Evolutionary conservation across 106 monocot species (phyloP).

Genomic region (Chionographis japonica): DNA sequence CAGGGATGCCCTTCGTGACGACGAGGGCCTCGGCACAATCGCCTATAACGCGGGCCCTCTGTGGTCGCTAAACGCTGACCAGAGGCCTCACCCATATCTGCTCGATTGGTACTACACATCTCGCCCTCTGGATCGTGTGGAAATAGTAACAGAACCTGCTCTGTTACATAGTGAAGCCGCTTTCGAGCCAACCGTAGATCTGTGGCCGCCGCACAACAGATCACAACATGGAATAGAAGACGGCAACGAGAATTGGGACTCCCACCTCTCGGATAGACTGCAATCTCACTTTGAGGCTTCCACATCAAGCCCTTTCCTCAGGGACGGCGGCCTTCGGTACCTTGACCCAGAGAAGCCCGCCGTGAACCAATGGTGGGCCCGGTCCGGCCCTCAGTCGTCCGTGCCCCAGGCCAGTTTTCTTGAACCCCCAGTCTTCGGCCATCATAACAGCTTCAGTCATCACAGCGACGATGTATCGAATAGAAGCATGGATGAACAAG

Average conservation of each 20-base stretch:
- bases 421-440: conserved; percentile 40
- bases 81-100: conserved; percentile 50
- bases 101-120: conserved; percentile 70
- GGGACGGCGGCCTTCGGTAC: conserved; percentile 9
- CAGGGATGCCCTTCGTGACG: conserved; percentile 7
- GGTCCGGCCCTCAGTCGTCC: conserved; percentile 4
- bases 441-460: conserved; percentile 9
- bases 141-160: conserved; percentile 1
- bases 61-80: conserved; percentile 30
- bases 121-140: conserved; percentile 2
- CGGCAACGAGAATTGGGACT: conserved; percentile 21
- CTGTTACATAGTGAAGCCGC: not conserved
- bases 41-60: conserved; percentile 21
- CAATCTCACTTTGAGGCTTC: conserved; percentile 52
- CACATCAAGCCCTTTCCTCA: conserved; percentile 45
- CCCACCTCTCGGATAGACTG: conserved; percentile 17
- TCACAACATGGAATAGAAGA: conserved; percentile 14
- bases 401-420: conserved; percentile 39
- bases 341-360: conserved; percentile 3
- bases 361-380: conserved; percentile 55
- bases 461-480: conserved; percentile 31
- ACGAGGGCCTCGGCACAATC: not conserved
- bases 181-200: not conserved
- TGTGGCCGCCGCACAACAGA: conserved; percentile 3
- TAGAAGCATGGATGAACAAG: conserved; percentile 18